Evolutionary conservation across 371 early-diverging fungal species (phyloP).

Genomic region (Fennellomyces sp.): DNA sequence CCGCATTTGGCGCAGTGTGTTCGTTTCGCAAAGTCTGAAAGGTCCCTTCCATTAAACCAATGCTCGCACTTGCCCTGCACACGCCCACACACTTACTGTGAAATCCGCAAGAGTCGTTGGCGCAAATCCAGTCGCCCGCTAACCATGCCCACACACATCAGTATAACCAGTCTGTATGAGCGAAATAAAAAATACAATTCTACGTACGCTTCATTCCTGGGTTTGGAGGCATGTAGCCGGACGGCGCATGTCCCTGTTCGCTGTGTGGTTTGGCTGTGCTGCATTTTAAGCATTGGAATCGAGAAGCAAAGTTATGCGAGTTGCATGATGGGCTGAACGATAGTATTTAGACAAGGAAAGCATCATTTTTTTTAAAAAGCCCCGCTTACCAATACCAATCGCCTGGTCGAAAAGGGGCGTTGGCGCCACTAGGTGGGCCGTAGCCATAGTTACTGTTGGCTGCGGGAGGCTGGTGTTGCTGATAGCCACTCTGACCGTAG

Average conservation of each 20-base stretch:
- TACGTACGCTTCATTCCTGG: conserved; percentile 21
- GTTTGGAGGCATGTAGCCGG: conserved; percentile 3
- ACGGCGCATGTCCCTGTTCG: conserved; percentile 12
- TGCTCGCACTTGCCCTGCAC: neutral
- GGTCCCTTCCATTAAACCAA: neutral
- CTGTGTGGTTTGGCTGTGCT: conserved; percentile 36
- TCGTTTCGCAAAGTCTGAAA: conserved; percentile 20
- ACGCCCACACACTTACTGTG: conserved; percentile 11
- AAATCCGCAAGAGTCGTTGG: conserved; percentile 14
- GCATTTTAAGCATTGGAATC: conserved; percentile 69
- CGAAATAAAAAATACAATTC: neutral
- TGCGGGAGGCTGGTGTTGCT: neutral
- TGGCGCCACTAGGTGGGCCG: conserved; percentile 23
- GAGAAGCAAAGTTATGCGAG: conserved; percentile 70
- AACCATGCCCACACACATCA: neutral
- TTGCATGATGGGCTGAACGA: conserved; percentile 54
- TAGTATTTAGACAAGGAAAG: neutral
- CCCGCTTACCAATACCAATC: conserved; percentile 63
- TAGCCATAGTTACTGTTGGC: conserved; percentile 15
- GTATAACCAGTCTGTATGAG: no score
- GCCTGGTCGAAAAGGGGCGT: conserved; percentile 59
- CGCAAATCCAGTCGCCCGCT: conserved; percentile 23
- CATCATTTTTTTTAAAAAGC: neutral
- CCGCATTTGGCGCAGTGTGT: conserved; percentile 23
- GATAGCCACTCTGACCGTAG: conserved; percentile 20